Percentiles rank a stretch among this genome's conserved stretches.
These are phyloP conservation scores for Monilinia fructigena DNA, from an alignment of 2,329 filamentous ascomycete species.

Conservation along the genomic window DNA sequence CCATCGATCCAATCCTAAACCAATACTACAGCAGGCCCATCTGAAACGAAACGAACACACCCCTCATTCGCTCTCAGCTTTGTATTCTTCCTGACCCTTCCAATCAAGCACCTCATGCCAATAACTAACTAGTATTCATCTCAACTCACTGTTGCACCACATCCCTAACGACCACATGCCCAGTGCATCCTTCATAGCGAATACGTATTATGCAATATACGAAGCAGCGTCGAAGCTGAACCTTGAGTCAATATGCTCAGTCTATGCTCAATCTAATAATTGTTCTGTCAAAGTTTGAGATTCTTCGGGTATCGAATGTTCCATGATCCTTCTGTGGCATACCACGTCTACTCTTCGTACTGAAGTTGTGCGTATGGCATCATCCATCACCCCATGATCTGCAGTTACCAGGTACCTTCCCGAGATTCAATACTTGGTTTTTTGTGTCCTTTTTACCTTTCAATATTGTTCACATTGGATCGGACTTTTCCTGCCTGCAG, in stretches of 20 bases:
- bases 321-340: constrained; percentile 17
- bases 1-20: background rate
- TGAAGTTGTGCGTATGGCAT: constrained; percentile 11
- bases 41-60: background rate
- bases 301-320: constrained; percentile 17
- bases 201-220: background rate
- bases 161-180: background rate
- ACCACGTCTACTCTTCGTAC: constrained; percentile 3
- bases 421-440: background rate
- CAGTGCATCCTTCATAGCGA: constrained; percentile 4
- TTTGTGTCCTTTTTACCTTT: background rate
- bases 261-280: background rate
- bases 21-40: background rate
- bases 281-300: constrained; percentile 7
- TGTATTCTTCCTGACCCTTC: background rate
- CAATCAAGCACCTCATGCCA: background rate
- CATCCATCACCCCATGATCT: constrained; percentile 18
- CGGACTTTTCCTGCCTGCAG: background rate
- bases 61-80: background rate
- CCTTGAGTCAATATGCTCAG: background rate
- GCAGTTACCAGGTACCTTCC: constrained; percentile 11
- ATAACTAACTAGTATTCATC: background rate
- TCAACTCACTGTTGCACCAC: constrained; percentile 11
- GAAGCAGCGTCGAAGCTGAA: constrained; percentile 12
- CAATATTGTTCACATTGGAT: background rate